Evolutionary conservation across 1,284 basidiomycete species (phyloP), one percentile per base, ranked within the genome.

Genomic region (Melampsora occidentalis): DNA sequence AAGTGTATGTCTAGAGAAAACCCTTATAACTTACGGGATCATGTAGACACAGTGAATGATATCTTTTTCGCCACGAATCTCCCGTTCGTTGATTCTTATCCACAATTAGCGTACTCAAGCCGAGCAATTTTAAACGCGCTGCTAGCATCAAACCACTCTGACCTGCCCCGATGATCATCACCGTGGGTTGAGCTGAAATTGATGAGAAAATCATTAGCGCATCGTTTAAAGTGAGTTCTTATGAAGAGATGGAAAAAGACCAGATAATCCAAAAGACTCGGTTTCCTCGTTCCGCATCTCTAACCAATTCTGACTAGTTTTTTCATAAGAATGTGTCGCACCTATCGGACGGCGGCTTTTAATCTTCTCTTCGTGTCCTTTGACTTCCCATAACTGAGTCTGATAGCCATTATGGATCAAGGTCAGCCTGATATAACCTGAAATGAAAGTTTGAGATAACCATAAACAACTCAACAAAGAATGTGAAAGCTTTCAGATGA

Each of bases 61-160:
- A 82, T 2, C 81, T 78, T 39, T 79, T 9, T 70, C 72, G 80
- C 83, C 84, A 85, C 69, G 79, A 82, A 68, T 85, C 84, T 0
- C 88, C 89, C 18, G 89, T 84, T 25, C 87, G 84, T 42, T 83
- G 80, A 49, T 86, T 84, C 78, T 84, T 85, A 80, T 90, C 89
- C 42, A 90, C 81, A 16, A 90, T 82, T 25, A 90, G 82, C 14
- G 85, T 83, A 5, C 85, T 81, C 20, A 90, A 83, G 42, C 85
- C 88, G 7, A 89, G 81, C 53, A 84, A 81, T 80, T 88, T 88
- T 76, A 90, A 83, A 63, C 88, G 83, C 51, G 89, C 89, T 2
- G 88, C 88, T 16, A 87, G 80, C 4, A 85, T 87, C 42, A 91
- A 82, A 9, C 90, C 90, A 70, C 86, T 86, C 81, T 91, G 90